These are phyloP conservation scores for Fusarium musae DNA, from an alignment of 2,329 filamentous ascomycete species.

Conservation along the genomic window DNA sequence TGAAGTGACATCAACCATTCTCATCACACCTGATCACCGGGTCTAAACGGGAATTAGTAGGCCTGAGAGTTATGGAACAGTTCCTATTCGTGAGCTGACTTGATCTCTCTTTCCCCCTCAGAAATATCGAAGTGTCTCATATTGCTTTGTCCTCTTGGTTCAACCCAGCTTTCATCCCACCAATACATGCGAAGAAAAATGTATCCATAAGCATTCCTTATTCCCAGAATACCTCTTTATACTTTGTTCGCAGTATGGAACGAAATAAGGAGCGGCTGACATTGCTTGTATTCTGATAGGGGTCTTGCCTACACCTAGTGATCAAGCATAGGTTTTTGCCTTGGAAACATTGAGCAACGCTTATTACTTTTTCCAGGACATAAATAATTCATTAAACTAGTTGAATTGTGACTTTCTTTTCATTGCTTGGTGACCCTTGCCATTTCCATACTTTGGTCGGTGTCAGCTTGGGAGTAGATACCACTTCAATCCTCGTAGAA, in stretches of 20 bases:
- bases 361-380: too few species aligned
- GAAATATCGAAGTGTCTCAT: not conserved
- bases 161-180: not conserved
- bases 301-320: not conserved
- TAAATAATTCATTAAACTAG: too few species aligned
- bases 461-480: not conserved
- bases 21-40: not conserved
- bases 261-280: not conserved
- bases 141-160: not conserved
- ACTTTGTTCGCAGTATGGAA: not conserved
- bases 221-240: rapidly evolving
- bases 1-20: not conserved
- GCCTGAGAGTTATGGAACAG: too few species aligned
- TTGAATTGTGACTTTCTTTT: too few species aligned
- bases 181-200: not conserved
- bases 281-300: not conserved
- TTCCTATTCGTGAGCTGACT: not conserved
- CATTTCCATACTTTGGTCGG: not conserved
- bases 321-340: not conserved
- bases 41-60: not conserved
- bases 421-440: not conserved
- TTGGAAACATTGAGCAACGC: not conserved
- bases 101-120: not conserved
- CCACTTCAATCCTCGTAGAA: not conserved
- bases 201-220: rapidly evolving